phyloP scores from a whole-genome alignment of 192 early-diverging fungal genomes.

The Backusella psychrophila region DNA sequence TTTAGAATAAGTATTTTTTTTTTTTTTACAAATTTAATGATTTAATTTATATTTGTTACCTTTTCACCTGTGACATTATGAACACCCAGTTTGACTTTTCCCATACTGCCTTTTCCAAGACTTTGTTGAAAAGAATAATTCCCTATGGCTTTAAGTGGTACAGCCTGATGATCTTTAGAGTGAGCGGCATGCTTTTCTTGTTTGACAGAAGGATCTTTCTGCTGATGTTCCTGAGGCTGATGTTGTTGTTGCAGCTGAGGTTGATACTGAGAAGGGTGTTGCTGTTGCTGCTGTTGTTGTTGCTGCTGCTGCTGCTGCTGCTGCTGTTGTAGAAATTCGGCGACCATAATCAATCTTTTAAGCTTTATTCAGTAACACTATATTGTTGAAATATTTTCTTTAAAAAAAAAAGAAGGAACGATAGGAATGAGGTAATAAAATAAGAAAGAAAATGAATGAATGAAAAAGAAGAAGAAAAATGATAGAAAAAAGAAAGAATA shows the following conservation, averaged over 20 bases:
- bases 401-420: background rate
- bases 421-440: background rate
- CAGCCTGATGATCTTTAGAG: background rate
- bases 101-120: conserved; percentile 93
- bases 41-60: conserved; percentile 36
- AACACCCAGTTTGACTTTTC: conserved; percentile 92
- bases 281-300: background rate
- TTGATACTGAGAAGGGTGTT: background rate
- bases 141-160: conserved; percentile 39
- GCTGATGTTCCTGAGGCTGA: background rate
- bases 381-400: background rate
- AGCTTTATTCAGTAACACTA: background rate
- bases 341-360: background rate
- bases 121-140: conserved; percentile 85
- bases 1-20: background rate
- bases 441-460: background rate
- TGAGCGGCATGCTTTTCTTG: background rate
- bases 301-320: background rate
- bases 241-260: background rate
- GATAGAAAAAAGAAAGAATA: background rate
- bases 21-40: background rate
- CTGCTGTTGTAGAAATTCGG: background rate
- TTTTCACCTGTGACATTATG: conserved; percentile 81
- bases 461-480: background rate
- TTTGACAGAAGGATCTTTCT: background rate